Conservation (phyloP, 1,284 basidiomycete genomes). For the Pseudomicrostroma phylloplanum region DNA sequence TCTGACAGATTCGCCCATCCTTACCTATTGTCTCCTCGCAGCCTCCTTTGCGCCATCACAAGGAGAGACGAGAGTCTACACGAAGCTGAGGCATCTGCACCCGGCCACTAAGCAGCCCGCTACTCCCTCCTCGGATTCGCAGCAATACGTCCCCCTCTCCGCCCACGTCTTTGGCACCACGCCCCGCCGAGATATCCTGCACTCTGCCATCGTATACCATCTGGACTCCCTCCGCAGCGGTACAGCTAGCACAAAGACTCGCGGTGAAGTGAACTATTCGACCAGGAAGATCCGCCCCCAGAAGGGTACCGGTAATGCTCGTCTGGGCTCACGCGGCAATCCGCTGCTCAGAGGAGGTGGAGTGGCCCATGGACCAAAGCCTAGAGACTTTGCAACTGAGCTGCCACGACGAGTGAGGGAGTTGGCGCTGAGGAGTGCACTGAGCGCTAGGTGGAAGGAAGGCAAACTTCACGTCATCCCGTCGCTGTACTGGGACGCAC, state of each 20-base stretch:
- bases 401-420: conserved; percentile 82
- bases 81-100: conserved; percentile 7
- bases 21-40: too few species aligned
- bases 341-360: conserved; percentile 89
- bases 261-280: conserved; percentile 80
- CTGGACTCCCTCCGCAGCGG: conserved; percentile 81
- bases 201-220: conserved; percentile 84
- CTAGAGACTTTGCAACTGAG: conserved; percentile 81
- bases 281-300: conserved; percentile 82
- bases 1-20: too few species aligned
- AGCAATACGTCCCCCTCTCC: conserved; percentile 62
- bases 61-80: not conserved
- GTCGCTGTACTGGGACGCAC: conserved; percentile 54
- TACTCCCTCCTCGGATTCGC: not conserved
- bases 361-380: conserved; percentile 80
- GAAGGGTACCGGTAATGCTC: conserved; percentile 83
- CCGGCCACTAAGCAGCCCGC: conserved; percentile 9
- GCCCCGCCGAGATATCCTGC: conserved; percentile 83
- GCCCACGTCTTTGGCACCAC: conserved; percentile 74
- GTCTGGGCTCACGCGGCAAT: conserved; percentile 78
- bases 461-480: conserved; percentile 67
- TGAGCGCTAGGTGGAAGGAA: conserved; percentile 73
- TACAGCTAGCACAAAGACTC: conserved; percentile 82
- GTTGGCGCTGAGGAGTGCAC: conserved; percentile 83
- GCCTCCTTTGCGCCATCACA: too few species aligned